phyloP scores from a whole-genome alignment of 1,284 basidiomycete species.

The Malassezia nana region DNA sequence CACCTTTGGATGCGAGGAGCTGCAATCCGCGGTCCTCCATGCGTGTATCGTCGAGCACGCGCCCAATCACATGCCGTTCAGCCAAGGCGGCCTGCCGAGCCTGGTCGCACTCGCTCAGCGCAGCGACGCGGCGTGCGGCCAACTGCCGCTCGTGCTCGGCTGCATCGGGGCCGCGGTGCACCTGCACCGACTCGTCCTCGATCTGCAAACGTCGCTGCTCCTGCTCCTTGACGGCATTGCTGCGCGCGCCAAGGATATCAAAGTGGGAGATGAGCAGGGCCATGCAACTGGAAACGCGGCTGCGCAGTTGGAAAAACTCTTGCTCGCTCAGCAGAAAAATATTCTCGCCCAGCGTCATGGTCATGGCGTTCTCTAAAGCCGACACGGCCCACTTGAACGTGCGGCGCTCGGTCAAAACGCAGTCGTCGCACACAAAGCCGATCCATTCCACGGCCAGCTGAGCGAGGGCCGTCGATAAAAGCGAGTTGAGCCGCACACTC shows the following conservation, averaged over 20 bases:
- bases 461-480: constrained; percentile 39
- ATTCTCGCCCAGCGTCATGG: constrained; percentile 70
- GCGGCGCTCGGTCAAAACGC: constrained; percentile 86
- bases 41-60: constrained; percentile 45
- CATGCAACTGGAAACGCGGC: constrained; percentile 92
- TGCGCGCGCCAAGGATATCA: constrained; percentile 60
- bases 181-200: constrained; percentile 30
- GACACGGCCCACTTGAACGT: constrained; percentile 98
- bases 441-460: constrained; percentile 61
- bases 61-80: constrained; percentile 41
- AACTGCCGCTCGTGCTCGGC: constrained; percentile 26
- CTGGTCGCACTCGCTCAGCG: constrained; percentile 33
- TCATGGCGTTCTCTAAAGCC: constrained; percentile 84
- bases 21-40: constrained; percentile 43
- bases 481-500: constrained; percentile 29
- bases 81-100: constrained; percentile 31
- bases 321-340: constrained; percentile 79
- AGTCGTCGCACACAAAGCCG: constrained; percentile 94
- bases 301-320: constrained; percentile 68
- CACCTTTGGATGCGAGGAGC: constrained; percentile 62
- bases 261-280: constrained; percentile 92
- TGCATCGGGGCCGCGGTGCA: constrained; percentile 37
- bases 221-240: constrained; percentile 40
- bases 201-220: constrained; percentile 38
- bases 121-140: constrained; percentile 31